Evolutionary conservation across 331 rosid species (phyloP).

Genomic region (Acacia concinna): DNA sequence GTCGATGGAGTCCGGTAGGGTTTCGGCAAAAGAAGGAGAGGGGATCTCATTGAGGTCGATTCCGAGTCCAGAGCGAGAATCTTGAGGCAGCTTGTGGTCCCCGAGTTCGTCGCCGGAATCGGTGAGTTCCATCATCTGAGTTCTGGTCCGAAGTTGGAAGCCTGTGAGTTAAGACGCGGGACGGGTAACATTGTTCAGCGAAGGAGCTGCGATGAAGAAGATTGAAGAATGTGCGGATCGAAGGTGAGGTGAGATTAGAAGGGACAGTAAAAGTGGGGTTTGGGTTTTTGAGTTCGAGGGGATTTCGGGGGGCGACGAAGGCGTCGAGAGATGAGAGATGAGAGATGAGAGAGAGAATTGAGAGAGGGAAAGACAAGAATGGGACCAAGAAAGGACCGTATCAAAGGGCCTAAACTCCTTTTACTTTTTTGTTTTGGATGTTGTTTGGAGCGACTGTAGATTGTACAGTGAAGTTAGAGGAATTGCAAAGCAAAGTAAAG

Average conservation of each 20-base stretch:
- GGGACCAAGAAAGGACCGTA: slow-evolving; percentile 59
- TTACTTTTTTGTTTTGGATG: neutral
- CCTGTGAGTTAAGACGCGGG: slow-evolving; percentile 43
- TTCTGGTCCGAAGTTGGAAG: slow-evolving; percentile 38
- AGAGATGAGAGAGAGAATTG: slow-evolving; percentile 11
- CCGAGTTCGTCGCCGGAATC: slow-evolving; percentile 69
- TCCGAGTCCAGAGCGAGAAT: slow-evolving; percentile 60
- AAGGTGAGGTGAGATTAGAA: slow-evolving; percentile 40
- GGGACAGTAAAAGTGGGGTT: slow-evolving; percentile 19
- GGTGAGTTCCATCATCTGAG: slow-evolving; percentile 85
- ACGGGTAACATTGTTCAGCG: slow-evolving; percentile 61
- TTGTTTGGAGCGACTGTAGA: neutral
- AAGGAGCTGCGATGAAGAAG: slow-evolving; percentile 22
- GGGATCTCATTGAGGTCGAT: slow-evolving; percentile 99
- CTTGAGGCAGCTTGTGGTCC: slow-evolving; percentile 41
- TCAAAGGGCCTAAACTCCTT: slow-evolving; percentile 34
- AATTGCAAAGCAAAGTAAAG: neutral
- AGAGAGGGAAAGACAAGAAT: slow-evolving; percentile 46
- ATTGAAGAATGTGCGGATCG: slow-evolving; percentile 41
- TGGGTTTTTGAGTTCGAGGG: slow-evolving; percentile 7
- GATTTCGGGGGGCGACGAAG: neutral
- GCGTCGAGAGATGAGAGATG: neutral
- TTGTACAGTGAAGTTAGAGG: neutral
- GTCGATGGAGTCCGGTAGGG: slow-evolving; percentile 77
- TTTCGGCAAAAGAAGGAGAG: slow-evolving; percentile 66